Evolutionary conservation across 164 flowering plant species (phyloP), one percentile per base, ranked within the genome.

Genomic region (Chimonanthus salicifolius): DNA sequence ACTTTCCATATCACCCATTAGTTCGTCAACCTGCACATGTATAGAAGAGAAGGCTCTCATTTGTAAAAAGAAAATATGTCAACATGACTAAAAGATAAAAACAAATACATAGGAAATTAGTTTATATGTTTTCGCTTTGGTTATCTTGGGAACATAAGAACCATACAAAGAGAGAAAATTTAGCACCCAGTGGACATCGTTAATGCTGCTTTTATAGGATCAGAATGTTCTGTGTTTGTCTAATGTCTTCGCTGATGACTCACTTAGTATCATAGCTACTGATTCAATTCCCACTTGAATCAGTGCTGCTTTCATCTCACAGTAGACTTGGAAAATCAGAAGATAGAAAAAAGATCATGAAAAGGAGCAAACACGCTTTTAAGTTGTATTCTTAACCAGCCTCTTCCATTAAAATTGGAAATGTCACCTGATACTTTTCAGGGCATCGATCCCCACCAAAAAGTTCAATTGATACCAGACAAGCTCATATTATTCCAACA

Each of bases 1-100:
- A 67, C 71, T 89, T 73, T 87, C 94, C 77, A 81, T 82, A n/a
- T 83, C 81, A 49, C 95, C 91, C 92, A 92, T 87, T 64, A 92
- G 86, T 81, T 96, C 99, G 7, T 85, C 88, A 49, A 89, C 92
- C 92, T 89, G 84, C 76, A 72, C 69, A 71, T 50, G 9, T 20
- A 74, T 46, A 74, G 13, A 11, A 67, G 18, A 66, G 43, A 72
- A 33, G 67, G 47, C 7, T 58, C 47, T n/a, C 11, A 54, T 10
- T 54, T 15, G n/a, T 54, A 11, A 33, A 33, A 33, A 33, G 33
- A 33, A 33, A 33, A 54, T 54, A 11, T 54, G 16, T 54, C 60
- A 54, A 54, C 16, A 9, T 7, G 60, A 54, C 16, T 15, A 54
- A 54, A 54, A 54, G 60, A 13, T 10, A 54, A 5, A 54, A n/a